Conservation (phyloP, 2,329 filamentous ascomycete species). For the Akanthomyces uredinophilus region DNA sequence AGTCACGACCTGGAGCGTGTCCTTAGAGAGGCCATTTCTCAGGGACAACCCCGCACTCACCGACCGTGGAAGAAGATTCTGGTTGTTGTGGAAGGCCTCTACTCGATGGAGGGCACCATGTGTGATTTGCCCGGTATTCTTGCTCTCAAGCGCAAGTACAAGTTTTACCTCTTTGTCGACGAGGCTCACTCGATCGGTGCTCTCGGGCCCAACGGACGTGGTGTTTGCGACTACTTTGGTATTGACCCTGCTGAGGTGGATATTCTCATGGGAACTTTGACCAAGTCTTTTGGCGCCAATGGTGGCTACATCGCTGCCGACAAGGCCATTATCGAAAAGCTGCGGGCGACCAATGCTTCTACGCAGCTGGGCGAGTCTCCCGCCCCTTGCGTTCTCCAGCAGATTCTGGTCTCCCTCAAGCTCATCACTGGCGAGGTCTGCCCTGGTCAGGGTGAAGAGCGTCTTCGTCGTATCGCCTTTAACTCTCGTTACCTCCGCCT, state of each 20-base stretch:
- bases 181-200: conserved; percentile 96
- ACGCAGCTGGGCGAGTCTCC: conserved; percentile 85
- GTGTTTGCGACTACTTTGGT: conserved; percentile 96
- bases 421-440: conserved; percentile 85
- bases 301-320: conserved; percentile 91
- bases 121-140: conserved; percentile 91
- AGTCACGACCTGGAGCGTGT: conserved; percentile 81
- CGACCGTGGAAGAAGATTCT: conserved; percentile 99
- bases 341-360: conserved; percentile 78
- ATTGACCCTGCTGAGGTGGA: conserved; percentile 85
- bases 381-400: conserved; percentile 79
- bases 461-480: conserved; percentile 91
- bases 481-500: conserved; percentile 98
- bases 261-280: conserved; percentile 96
- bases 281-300: conserved; percentile 97
- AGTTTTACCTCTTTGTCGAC: conserved; percentile 92
- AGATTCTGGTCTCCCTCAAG: conserved; percentile 80
- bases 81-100: conserved; percentile 91
- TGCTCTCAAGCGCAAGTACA: conserved; percentile 88
- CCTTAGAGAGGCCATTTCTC: conserved; percentile 87
- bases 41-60: conserved; percentile 96
- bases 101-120: conserved; percentile 99
- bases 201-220: conserved; percentile 79
- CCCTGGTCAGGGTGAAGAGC: conserved; percentile 91
- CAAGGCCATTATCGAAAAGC: conserved; percentile 86